Conservation (phyloP, 495 filamentous ascomycete genomes). For the Friedmanniomyces endolithicus region DNA sequence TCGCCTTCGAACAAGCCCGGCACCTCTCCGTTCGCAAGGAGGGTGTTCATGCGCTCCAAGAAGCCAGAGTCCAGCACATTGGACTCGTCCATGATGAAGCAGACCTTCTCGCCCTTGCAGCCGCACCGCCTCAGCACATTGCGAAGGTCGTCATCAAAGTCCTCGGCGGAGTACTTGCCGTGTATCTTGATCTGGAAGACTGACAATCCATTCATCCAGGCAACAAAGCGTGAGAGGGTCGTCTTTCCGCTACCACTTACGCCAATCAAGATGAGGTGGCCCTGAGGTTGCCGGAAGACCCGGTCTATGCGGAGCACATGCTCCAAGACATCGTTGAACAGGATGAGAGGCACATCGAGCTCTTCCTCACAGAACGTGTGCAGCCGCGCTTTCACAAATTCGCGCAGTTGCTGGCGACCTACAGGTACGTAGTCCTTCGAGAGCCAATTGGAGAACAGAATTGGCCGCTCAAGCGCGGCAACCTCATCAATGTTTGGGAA, state of each 20-base stretch:
- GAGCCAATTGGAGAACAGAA: conserved; percentile 98
- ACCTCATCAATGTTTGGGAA: conserved; percentile 87
- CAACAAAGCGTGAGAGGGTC: conserved; percentile 91
- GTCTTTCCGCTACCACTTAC: conserved; percentile 98
- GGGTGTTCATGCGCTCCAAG: conserved; percentile 96
- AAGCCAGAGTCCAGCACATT: conserved; percentile 98
- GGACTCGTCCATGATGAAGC: conserved; percentile 99
- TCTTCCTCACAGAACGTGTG: conserved; percentile 99
- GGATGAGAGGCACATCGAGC: conserved; percentile 89
- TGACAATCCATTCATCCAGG: conserved; percentile 99
- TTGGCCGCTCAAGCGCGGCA: conserved; percentile 81
- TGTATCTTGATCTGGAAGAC: conserved; percentile 99
- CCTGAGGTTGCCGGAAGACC: conserved; percentile 96
- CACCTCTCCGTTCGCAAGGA: conserved; percentile 95
- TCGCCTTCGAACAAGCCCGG: conserved; percentile 97
- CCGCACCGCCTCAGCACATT: conserved; percentile 87
- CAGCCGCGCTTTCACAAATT: conserved; percentile 93
- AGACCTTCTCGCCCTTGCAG: conserved; percentile 98
- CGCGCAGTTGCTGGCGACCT: conserved; percentile 81
- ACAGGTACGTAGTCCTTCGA: conserved; percentile 97
- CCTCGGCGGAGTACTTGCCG: conserved; percentile 93
- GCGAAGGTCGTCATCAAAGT: conserved; percentile 94
- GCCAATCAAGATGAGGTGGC: conserved; percentile 94
- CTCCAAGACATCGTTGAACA: conserved; percentile 97
- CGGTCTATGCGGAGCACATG: conserved; percentile 96